phyloP scores from a whole-genome alignment of 495 filamentous ascomycete genomes.

The Patellaria atrata region DNA sequence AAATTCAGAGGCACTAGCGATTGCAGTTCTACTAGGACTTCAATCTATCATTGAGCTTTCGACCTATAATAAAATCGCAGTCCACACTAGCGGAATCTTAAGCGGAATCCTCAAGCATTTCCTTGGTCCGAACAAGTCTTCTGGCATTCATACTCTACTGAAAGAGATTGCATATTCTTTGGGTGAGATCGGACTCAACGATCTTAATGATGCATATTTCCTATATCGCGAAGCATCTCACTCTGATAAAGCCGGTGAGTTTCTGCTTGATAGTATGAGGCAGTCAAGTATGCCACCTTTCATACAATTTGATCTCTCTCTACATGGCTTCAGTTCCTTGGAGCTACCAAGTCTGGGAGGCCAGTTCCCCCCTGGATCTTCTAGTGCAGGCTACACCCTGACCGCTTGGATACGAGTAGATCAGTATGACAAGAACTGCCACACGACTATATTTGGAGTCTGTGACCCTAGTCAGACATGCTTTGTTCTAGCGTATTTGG shows the following conservation, averaged over 20 bases:
- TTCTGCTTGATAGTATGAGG: conserved; percentile 59
- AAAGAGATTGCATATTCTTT: conserved; percentile 43
- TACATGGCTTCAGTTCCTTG: conserved; percentile 74
- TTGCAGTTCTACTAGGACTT: conserved; percentile 44
- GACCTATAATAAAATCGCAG: conserved; percentile 55
- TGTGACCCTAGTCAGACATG: conserved; percentile 88
- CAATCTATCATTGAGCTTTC: conserved; percentile 41
- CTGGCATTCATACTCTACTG: conserved; percentile 27
- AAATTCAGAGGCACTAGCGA: conserved; percentile 34
- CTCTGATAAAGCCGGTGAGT: conserved; percentile 47
- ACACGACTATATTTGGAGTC: conserved; percentile 91
- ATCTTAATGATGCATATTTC: conserved; percentile 62
- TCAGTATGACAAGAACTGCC: conserved; percentile 64
- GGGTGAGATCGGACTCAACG: conserved; percentile 54
- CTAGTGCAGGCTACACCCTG: conserved; percentile 71
- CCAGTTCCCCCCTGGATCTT: conserved; percentile 61
- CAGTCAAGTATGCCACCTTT: conserved; percentile 61
- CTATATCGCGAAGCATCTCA: conserved; percentile 53
- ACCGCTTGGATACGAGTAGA: conserved; percentile 79
- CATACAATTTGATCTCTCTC: conserved; percentile 86
- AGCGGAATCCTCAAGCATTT: conserved; percentile 55
- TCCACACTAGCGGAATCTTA: conserved; percentile 66
- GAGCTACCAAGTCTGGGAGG: conserved; percentile 73
- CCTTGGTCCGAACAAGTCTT: conserved; percentile 34
- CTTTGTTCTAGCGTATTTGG: conserved; percentile 85